Conservation (phyloP, 148 eudicot species). For the Salicornia ramosissima region DNA sequence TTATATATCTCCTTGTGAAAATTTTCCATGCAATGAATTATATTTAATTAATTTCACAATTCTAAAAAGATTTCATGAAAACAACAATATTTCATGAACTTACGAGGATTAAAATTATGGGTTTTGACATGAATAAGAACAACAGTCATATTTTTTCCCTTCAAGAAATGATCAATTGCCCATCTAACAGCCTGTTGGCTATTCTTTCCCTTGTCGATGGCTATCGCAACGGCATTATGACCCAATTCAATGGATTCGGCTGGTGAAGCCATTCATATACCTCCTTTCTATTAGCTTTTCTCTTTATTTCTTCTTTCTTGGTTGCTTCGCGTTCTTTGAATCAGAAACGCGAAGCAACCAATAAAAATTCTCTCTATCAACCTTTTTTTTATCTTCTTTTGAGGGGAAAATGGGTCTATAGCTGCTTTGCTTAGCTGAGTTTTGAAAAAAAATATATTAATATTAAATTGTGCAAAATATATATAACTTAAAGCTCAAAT, state of each 20-base stretch:
- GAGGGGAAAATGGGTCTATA: too few relatives aligned
- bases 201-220: conserved; percentile 65
- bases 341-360: conserved; percentile 7
- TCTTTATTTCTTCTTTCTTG: not conserved
- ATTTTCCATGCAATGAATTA: not conserved
- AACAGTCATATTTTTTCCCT: conserved; percentile 26
- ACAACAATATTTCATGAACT: not conserved
- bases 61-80: too few relatives aligned
- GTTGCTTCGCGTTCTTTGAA: conserved; percentile 6
- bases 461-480: not conserved
- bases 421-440: not conserved
- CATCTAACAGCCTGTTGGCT: conserved; percentile 67
- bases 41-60: not conserved
- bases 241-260: conserved; percentile 1
- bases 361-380: not conserved
- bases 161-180: conserved; percentile 51
- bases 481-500: not conserved
- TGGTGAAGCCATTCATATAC: not conserved
- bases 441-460: not conserved
- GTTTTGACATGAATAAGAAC: conserved; percentile 57
- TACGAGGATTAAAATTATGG: conserved; percentile 31
- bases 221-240: conserved; percentile 33
- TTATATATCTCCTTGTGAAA: not conserved
- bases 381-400: not conserved
- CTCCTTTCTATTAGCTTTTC: not conserved